Percentiles rank a stretch among this genome's conserved stretches.
phyloP scores from a whole-genome alignment of 495 filamentous ascomycete species.

The Hypoxylon rickii region DNA sequence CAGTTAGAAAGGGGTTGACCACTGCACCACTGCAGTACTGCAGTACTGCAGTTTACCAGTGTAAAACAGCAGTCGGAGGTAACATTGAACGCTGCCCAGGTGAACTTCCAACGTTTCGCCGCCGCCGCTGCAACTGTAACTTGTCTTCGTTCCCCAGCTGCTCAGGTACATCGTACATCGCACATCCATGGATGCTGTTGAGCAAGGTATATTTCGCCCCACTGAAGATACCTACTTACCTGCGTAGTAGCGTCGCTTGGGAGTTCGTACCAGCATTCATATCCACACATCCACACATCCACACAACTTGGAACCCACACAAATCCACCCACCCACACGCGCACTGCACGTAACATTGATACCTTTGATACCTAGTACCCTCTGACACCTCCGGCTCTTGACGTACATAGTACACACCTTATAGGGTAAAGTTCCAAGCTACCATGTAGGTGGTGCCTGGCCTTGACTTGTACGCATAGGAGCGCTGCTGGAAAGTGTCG shows the following conservation, averaged over 20 bases:
- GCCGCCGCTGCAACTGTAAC: constrained; percentile 19
- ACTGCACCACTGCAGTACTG: too few species aligned
- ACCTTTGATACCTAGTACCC: too few species aligned
- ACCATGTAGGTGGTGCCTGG: too few species aligned
- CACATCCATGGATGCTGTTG: neutral
- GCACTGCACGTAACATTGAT: too few species aligned
- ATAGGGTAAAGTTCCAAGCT: too few species aligned
- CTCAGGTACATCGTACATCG: neutral
- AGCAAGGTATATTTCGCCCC: constrained; percentile 21
- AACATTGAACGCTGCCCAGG: neutral
- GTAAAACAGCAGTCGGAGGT: neutral
- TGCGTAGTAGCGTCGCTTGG: too few species aligned
- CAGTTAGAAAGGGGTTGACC: neutral
- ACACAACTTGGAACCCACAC: neutral
- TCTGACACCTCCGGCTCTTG: too few species aligned
- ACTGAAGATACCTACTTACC: neutral
- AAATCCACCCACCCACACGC: too few species aligned
- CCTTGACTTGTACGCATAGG: too few species aligned
- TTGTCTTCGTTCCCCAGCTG: neutral
- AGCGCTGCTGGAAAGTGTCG: too few species aligned
- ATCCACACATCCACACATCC: too few species aligned
- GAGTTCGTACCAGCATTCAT: neutral
- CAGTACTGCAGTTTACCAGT: neutral
- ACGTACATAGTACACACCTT: too few species aligned
- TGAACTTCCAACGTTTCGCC: constrained; percentile 25